A percentile compares a stretch with the other conserved stretches of the same genome.
phyloP scores from a whole-genome alignment of 2,329 filamentous ascomycete genomes.

The Gliomastix tumulicola region DNA sequence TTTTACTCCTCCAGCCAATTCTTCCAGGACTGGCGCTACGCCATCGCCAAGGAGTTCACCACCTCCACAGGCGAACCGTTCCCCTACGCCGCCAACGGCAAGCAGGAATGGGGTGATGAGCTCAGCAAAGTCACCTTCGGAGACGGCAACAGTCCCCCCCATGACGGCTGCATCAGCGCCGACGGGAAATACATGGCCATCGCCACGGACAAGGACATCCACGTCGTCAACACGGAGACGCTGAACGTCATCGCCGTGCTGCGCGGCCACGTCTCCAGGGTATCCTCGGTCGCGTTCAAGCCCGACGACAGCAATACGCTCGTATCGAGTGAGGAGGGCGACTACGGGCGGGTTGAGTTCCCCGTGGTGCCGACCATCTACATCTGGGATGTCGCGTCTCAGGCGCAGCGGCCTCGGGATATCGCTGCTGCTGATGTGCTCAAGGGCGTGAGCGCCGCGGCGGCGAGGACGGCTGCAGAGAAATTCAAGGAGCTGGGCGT shows the following conservation, averaged over 20 bases:
- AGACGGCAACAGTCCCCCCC: background rate
- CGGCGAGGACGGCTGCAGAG: slow-evolving; percentile 1
- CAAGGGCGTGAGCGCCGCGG: slow-evolving; percentile 1
- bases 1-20: slow-evolving; percentile 4
- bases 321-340: background rate
- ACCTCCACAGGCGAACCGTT: slow-evolving; percentile 1
- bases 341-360: background rate
- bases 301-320: slow-evolving; percentile 3
- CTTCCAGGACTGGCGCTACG: slow-evolving; percentile 5
- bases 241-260: background rate
- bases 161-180: slow-evolving; percentile 2
- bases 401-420: background rate
- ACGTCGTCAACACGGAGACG: slow-evolving; percentile 1
- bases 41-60: slow-evolving; percentile 4
- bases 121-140: slow-evolving; percentile 1
- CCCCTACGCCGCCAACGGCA: slow-evolving; percentile 2
- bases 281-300: slow-evolving; percentile 1
- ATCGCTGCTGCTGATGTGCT: background rate
- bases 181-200: slow-evolving; percentile 3
- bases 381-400: background rate
- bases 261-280: background rate
- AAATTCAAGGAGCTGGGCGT: slow-evolving; percentile 1
- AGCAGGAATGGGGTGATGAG: slow-evolving; percentile 4
- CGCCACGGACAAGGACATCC: background rate
- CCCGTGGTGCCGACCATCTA: background rate